These are phyloP conservation scores for Lentinula sp. DNA, from an alignment of 768 basidiomycete species.

Conservation along the genomic window DNA sequence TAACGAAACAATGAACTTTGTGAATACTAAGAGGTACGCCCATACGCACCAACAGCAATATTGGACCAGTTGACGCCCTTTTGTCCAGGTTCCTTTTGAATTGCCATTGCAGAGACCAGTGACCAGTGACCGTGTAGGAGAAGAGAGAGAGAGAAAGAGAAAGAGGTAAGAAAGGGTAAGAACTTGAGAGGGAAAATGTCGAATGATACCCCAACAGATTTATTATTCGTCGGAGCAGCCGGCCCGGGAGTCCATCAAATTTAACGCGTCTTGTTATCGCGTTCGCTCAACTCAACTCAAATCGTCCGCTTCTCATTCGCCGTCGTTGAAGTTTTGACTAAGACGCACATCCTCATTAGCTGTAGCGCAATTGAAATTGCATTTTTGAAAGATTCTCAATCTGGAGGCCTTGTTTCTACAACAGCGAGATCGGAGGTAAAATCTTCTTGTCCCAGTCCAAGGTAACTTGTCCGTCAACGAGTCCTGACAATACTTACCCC, in stretches of 20 bases:
- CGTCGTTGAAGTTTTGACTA: background rate
- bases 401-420: background rate
- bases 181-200: constrained; percentile 12
- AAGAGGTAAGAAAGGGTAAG: constrained; percentile 15
- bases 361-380: background rate
- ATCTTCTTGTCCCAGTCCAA: no score
- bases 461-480: no score
- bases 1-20: constrained; percentile 14
- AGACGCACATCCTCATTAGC: background rate
- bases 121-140: constrained; percentile 10
- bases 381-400: background rate
- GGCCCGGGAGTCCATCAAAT: background rate
- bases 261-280: background rate
- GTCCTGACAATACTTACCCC: no score
- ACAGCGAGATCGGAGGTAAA: background rate
- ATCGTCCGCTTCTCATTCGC: background rate
- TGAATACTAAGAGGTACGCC: constrained; percentile 10
- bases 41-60: constrained; percentile 80
- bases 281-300: background rate
- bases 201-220: background rate
- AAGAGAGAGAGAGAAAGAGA: constrained; percentile 9
- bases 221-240: background rate
- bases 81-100: constrained; percentile 82
- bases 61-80: constrained; percentile 93
- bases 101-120: constrained; percentile 49